Evolutionary conservation across 2,329 filamentous ascomycete genomes (phyloP), one percentile per base, ranked within the genome.

Genomic region (Dendryphion nanum): DNA sequence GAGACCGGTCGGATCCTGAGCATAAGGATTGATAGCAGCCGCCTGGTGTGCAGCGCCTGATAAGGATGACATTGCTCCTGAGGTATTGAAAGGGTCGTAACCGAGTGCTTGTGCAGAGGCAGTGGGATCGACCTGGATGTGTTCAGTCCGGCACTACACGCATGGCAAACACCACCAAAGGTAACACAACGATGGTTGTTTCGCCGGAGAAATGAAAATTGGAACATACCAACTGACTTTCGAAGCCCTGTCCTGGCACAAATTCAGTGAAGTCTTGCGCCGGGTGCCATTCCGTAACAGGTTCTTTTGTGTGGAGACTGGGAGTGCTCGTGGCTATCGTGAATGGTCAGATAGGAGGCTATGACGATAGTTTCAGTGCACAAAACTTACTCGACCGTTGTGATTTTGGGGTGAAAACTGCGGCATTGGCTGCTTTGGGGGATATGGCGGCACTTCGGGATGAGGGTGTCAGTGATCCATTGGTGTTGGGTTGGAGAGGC

Each of bases 361-460:
- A 37, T 18, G 36, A 19, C 10, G 18, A 17, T 8, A 30, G 29
- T 30, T n/a, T n/a, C 10, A 30, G 18, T 33, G 31, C 18, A 23
- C 16, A 30, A 31, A 18, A 69, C 61, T 42, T 75, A 66, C 62
- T 51, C 21, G 63, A 65, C 40, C 61, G 55, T 44, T 64, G 58
- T 28, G 64, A 81, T 54, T 86, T 78, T 21, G 88, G 88, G 14
- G 86, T 93, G 55, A 94, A 94, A 4, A 87, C 82, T 15, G 89
- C 86, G 16, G 91, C 93, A 63, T 79, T 93, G n/a, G 86, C 90
- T 38, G 88, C 86, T 67, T 94, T 89, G 1, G 89, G 88, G 6
- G 90, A 93, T 48, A 97, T 89, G 6, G 83, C 83, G 7, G 83
- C 77, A 55, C 85, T 85, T 66, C 89, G 89, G 17, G 70, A 59